phyloP scores from a whole-genome alignment of 768 basidiomycete species.

The Favolaschia claudopus region DNA sequence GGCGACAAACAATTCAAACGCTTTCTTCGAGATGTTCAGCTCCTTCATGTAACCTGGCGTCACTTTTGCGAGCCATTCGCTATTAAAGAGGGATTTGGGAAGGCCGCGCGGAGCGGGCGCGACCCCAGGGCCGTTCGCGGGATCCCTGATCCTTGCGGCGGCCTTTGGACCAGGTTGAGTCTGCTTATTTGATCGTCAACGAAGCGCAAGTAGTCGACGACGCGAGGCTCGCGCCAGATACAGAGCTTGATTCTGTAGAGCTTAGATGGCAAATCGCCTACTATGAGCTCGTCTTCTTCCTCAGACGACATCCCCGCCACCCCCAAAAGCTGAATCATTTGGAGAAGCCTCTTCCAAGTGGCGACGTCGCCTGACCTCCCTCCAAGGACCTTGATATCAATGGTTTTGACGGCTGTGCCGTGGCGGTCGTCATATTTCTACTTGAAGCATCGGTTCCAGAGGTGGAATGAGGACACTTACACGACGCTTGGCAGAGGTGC shows the following conservation, averaged over 20 bases:
- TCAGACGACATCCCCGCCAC: conserved; percentile 24
- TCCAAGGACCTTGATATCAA: conserved; percentile 10
- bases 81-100: conserved; percentile 21
- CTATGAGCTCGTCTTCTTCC: conserved; percentile 18
- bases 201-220: conserved; percentile 19
- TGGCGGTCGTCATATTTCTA: conserved; percentile 15
- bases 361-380: conserved; percentile 5
- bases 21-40: conserved; percentile 21
- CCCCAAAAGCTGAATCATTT: conserved; percentile 14
- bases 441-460: neutral
- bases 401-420: conserved; percentile 1
- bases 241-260: conserved; percentile 18
- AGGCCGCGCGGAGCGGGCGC: conserved; percentile 16
- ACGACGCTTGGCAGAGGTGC: conserved; percentile 12
- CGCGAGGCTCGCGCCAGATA: conserved; percentile 21
- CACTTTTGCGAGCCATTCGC: conserved; percentile 16
- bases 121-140: neutral
- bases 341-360: conserved; percentile 20
- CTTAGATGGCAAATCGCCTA: neutral
- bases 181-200: conserved; percentile 20
- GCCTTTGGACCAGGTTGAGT: conserved; percentile 3
- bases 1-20: conserved; percentile 16
- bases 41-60: conserved; percentile 10
- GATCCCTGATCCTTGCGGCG: conserved; percentile 1
- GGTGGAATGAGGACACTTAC: conserved; percentile 5